phyloP scores from a whole-genome alignment of 2,329 filamentous ascomycete species.

The Colletotrichum shisoi region DNA sequence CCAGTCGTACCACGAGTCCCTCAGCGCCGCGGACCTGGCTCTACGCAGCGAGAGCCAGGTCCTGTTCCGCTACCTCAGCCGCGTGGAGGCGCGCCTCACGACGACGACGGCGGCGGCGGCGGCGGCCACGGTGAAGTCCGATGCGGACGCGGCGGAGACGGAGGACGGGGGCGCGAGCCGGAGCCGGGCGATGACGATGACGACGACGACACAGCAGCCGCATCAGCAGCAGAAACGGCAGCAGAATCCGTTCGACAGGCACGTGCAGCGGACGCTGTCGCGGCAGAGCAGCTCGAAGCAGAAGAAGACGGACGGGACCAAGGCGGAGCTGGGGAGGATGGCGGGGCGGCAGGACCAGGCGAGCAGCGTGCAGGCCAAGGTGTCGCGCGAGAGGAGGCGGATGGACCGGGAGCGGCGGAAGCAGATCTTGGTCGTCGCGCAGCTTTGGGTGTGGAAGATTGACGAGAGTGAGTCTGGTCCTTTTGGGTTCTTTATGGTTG shows the following conservation, averaged over 20 bases:
- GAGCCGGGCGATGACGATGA: neutral
- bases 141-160: neutral
- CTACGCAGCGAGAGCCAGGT: constrained; percentile 38
- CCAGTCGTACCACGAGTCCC: constrained; percentile 39
- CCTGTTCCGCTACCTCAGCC: constrained; percentile 31
- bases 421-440: constrained; percentile 44
- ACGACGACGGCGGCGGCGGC: neutral
- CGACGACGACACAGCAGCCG: neutral
- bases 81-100: constrained; percentile 22
- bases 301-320: constrained; percentile 41
- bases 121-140: neutral
- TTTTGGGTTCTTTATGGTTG: too few species aligned
- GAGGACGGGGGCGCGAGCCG: constrained; percentile 7
- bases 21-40: constrained; percentile 31
- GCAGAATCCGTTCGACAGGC: constrained; percentile 30
- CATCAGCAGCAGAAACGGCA: neutral
- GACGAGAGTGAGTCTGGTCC: constrained; percentile 34
- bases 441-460: constrained; percentile 42
- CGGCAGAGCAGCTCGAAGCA: constrained; percentile 39
- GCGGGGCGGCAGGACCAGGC: constrained; percentile 38
- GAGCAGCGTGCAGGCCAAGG: constrained; percentile 38
- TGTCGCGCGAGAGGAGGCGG: constrained; percentile 32
- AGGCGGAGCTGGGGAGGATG: constrained; percentile 40
- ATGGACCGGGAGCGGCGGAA: constrained; percentile 44
- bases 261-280: constrained; percentile 25